Evolutionary conservation across 2,329 filamentous ascomycete species (phyloP).

Genomic region (Pseudogymnoascus sp.): DNA sequence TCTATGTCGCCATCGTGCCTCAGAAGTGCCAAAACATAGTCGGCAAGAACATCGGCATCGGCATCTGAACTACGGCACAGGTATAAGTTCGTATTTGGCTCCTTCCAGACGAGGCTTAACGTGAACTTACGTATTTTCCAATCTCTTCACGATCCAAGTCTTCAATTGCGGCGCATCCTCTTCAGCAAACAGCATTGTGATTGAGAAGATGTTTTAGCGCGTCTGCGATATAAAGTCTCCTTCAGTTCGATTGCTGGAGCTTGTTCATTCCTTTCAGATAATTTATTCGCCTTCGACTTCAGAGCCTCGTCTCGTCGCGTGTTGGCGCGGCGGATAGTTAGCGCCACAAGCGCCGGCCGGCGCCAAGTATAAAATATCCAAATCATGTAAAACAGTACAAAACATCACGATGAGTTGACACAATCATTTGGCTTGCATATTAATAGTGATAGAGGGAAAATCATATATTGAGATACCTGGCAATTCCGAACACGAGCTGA

Average conservation of each 20-base stretch:
- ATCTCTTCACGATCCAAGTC: conserved; percentile 68
- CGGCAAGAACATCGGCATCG: conserved; percentile 72
- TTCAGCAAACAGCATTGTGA: conserved; percentile 54
- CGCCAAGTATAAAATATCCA: neutral
- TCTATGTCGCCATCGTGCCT: conserved; percentile 59
- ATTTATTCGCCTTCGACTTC: conserved; percentile 3
- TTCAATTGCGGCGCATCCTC: conserved; percentile 59
- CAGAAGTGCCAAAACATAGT: conserved; percentile 74
- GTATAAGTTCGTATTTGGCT: conserved; percentile 12
- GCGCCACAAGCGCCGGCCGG: neutral
- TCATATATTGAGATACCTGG: neutral
- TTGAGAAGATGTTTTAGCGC: neutral
- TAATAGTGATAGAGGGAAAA: neutral
- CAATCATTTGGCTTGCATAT: neutral
- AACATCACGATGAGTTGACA: neutral
- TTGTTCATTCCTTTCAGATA: neutral
- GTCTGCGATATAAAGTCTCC: neutral
- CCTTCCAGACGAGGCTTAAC: conserved; percentile 5
- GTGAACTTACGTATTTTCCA: conserved; percentile 61
- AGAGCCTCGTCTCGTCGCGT: conserved; percentile 5
- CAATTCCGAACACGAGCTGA: neutral
- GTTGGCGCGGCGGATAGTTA: conserved; percentile 3
- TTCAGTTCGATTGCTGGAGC: neutral
- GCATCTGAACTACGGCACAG: conserved; percentile 58
- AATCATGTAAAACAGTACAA: neutral